phyloP scores from a whole-genome alignment of 331 rosid species.

The Spiraea crenata region DNA sequence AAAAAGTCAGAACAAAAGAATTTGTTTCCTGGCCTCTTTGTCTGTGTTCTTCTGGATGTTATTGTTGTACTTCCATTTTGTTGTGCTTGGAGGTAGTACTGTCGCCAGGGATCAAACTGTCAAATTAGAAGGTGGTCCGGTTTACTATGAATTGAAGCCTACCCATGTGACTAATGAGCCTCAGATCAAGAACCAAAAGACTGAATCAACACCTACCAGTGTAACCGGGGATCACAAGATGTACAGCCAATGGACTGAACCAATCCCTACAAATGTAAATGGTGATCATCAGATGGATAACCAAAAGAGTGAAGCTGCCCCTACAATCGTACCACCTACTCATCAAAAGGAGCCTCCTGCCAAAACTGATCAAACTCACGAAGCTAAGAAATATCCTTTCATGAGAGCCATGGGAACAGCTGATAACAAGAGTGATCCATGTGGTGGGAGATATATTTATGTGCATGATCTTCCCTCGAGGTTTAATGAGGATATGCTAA shows the following conservation, averaged over 20 bases:
- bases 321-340: background rate
- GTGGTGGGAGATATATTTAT: conserved; percentile 92
- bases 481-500: conserved; percentile 91
- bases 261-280: conserved; percentile 16
- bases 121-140: conserved; percentile 22
- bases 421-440: conserved; percentile 86
- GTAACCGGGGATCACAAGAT: background rate
- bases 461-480: conserved; percentile 79
- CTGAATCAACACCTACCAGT: background rate
- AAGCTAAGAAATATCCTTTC: conserved; percentile 44
- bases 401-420: conserved; percentile 57
- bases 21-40: conserved; percentile 53
- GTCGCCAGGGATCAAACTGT: conserved; percentile 28
- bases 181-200: background rate
- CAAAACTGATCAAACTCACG: background rate
- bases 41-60: conserved; percentile 72
- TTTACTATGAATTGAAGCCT: conserved; percentile 22
- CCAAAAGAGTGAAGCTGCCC: background rate
- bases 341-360: background rate
- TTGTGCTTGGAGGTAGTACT: conserved; percentile 41
- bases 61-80: conserved; percentile 73
- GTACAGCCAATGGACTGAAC: conserved; percentile 3
- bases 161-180: conserved; percentile 17
- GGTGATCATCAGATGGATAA: background rate
- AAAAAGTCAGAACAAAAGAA: conserved; percentile 57